Evolutionary conservation across 1,284 basidiomycete species (phyloP), one percentile per base, ranked within the genome.

Genomic region (Puccinia hordei): DNA sequence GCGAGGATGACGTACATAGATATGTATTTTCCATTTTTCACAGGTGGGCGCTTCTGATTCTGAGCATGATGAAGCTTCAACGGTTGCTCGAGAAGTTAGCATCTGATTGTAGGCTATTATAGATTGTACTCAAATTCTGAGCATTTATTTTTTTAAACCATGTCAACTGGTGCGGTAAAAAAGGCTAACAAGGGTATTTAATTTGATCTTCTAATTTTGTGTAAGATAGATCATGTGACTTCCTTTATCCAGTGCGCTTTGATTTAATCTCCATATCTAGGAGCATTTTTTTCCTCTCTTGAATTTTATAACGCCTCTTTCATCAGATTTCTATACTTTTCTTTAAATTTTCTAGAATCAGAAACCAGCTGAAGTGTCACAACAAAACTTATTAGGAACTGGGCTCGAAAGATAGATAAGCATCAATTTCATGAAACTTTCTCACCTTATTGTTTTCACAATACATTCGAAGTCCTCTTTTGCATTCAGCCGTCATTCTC

Each of bases 401-500:
- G 30, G 15, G 12, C 6, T 66, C 63, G 19, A 41, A 66, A 66
- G n/a, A n/a, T 19, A 41, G 63, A 66, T 24, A 1, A 41, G 3
- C 24, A 24, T 5, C 12, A 30, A 2, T 66, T 30, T n/a, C 35
- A 44, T 41, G 63, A 66, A 5, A 44, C 41, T 10, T 41, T 35
- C 63, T 66, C 38, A 66, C 63, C 35, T 44, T 41, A 17, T 66
- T 66, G 30, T 66, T 66, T 27, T 66, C 63, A 41, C 38, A 66
- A 38, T 66, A 66, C 33, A 66, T 66, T n/a, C 63, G 35, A 46
- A 66, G 44, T n/a, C 38, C 63, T 66, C 24, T 66, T 44, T 66
- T 66, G 41, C 63, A 66, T 44, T 66, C 63, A 24, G 27, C 19
- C 8, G 35, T 66, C 35, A 66, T 66, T 66, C 35, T 44, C 38